phyloP scores from a whole-genome alignment of 2,329 filamentous ascomycete species.

The Aspergillus piperis region DNA sequence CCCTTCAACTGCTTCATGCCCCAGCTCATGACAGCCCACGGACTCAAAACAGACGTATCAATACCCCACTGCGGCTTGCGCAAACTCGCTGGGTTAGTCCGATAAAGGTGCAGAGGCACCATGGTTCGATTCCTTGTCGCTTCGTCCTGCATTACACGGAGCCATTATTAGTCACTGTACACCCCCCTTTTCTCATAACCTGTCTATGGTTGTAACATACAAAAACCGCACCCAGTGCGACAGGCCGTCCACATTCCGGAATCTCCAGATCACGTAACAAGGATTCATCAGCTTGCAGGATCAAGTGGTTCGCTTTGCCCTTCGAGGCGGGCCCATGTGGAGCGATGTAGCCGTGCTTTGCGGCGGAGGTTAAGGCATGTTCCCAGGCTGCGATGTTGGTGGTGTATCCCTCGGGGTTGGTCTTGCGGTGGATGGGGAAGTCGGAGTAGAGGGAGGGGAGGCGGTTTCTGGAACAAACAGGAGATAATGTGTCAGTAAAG shows the following conservation, averaged over 20 bases:
- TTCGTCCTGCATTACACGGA: slow-evolving; percentile 55
- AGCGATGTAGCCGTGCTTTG: slow-evolving; percentile 62
- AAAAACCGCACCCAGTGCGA: slow-evolving; percentile 77
- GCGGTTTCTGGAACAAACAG: slow-evolving; percentile 55
- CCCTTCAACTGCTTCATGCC: slow-evolving; percentile 68
- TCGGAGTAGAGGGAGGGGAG: slow-evolving; percentile 87
- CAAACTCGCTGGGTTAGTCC: slow-evolving; percentile 66
- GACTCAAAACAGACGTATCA: slow-evolving; percentile 50
- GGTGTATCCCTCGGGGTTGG: slow-evolving; percentile 81
- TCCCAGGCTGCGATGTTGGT: slow-evolving; percentile 82
- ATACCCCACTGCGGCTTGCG: slow-evolving; percentile 68
- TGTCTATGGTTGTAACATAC: slow-evolving; percentile 34
- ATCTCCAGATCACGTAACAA: slow-evolving; percentile 72
- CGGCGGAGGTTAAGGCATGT: slow-evolving; percentile 68
- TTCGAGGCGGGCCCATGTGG: slow-evolving; percentile 21
- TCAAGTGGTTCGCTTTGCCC: slow-evolving; percentile 49
- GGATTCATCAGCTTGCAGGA: slow-evolving; percentile 58
- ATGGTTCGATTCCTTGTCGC: slow-evolving; percentile 69
- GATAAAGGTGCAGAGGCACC: slow-evolving; percentile 70
- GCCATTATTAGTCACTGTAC: not conserved
- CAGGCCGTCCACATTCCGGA: slow-evolving; percentile 76
- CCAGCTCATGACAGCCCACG: slow-evolving; percentile 75
- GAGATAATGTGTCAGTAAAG: not conserved
- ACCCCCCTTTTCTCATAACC: not conserved
- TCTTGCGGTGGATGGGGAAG: slow-evolving; percentile 70